These are phyloP conservation scores for Prunus padus DNA, from an alignment of 306 rosid species.

Conservation along the genomic window DNA sequence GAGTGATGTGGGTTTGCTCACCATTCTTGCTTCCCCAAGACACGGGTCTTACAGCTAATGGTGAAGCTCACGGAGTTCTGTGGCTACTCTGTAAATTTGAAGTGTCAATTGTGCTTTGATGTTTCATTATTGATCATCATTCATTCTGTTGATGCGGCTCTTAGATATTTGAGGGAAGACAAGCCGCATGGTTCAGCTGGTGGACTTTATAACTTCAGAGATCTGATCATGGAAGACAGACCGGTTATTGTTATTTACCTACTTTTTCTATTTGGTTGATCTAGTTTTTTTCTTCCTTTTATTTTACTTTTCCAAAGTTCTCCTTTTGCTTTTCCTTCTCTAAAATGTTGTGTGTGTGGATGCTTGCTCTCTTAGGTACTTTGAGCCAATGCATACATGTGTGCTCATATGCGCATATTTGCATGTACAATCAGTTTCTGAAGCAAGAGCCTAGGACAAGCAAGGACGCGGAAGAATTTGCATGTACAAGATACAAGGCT, in stretches of 20 bases:
- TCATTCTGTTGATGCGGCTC: too few species aligned
- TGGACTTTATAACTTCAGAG: conserved; percentile 80
- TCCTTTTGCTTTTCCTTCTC: too few species aligned
- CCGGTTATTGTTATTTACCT: conserved; percentile 53
- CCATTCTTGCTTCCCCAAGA: too few species aligned
- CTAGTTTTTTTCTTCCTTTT: conserved; percentile 8
- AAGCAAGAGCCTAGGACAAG: conserved; percentile 87
- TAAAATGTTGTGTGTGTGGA: not conserved
- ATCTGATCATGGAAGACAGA: conserved; percentile 87
- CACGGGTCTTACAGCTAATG: too few species aligned
- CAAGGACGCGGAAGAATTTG: conserved; percentile 66
- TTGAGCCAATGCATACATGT: not conserved
- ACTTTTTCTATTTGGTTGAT: conserved; percentile 17
- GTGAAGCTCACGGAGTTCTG: too few species aligned
- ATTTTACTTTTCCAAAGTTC: not conserved
- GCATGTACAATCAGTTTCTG: conserved; percentile 65
- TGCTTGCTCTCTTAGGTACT: not conserved
- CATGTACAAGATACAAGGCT: conserved; percentile 77
- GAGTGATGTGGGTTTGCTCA: too few species aligned
- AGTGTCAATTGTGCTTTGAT: too few species aligned
- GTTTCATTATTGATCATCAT: too few species aligned
- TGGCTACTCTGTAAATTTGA: too few species aligned
- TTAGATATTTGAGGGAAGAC: too few species aligned
- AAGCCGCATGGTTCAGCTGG: conserved; percentile 99
- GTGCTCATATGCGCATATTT: not conserved